These are phyloP conservation scores for Helotiales sp. DNA, from an alignment of 2,329 filamentous ascomycete species.

Conservation along the genomic window DNA sequence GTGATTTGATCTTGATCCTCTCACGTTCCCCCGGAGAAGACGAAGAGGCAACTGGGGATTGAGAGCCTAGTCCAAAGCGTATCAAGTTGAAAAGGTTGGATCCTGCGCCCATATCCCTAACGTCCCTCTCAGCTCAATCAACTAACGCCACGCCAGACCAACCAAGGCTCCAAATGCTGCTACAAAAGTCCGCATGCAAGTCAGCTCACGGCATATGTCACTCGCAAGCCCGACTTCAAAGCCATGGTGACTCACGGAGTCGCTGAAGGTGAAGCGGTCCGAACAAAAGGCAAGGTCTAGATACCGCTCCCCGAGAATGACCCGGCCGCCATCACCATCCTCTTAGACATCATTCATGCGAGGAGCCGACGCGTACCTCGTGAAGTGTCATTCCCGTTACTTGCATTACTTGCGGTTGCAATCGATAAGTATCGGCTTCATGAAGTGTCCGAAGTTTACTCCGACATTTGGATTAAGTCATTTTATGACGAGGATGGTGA, in stretches of 20 bases:
- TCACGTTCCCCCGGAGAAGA: neutral
- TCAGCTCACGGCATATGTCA: slow-evolving; percentile 28
- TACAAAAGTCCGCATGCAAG: slow-evolving; percentile 20
- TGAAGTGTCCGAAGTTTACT: neutral
- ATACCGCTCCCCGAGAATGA: slow-evolving; percentile 34
- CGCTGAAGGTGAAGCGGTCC: slow-evolving; percentile 29
- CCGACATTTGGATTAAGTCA: neutral
- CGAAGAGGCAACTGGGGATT: neutral
- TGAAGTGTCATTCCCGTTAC: neutral
- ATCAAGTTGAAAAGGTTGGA: neutral
- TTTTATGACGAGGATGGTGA: neutral
- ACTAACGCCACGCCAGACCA: neutral
- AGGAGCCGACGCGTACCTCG: slow-evolving; percentile 6
- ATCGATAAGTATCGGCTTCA: slow-evolving; percentile 11
- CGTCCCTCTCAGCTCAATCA: neutral
- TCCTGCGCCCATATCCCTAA: too few relatives aligned
- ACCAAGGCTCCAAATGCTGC: neutral
- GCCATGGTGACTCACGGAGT: slow-evolving; percentile 33
- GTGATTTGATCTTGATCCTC: slow-evolving; percentile 16
- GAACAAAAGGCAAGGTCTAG: slow-evolving; percentile 23
- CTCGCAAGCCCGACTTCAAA: slow-evolving; percentile 36
- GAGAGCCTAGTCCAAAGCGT: neutral
- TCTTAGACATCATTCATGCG: slow-evolving; percentile 43
- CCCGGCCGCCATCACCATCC: slow-evolving; percentile 31
- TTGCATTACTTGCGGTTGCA: neutral